Evolutionary conservation across 768 basidiomycete genomes (phyloP).

Genomic region (Tephrocybe sp.): DNA sequence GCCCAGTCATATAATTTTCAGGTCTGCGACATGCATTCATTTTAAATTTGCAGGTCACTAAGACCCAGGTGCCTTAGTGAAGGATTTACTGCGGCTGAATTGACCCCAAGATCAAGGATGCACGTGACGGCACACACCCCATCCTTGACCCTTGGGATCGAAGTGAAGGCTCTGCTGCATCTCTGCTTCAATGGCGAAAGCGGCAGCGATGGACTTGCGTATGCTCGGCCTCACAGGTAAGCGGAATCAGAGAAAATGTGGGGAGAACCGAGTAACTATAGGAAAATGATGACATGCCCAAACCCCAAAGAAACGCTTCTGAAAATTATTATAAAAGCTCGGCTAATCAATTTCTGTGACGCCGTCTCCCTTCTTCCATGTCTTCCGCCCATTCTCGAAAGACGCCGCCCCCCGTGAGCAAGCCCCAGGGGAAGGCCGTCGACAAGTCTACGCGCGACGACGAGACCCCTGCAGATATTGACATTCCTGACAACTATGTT

Average conservation of each 20-base stretch:
- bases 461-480: constrained; percentile 45
- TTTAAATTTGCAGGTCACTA: no score
- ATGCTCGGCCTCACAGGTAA: no score
- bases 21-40: no score
- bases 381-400: constrained; percentile 28
- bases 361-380: constrained; percentile 17
- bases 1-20: no score
- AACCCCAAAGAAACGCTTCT: constrained; percentile 19
- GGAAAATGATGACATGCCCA: constrained; percentile 8
- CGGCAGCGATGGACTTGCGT: no score
- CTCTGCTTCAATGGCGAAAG: no score
- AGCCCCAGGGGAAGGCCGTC: constrained; percentile 4
- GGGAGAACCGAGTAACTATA: constrained; percentile 1
- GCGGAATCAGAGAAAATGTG: neutral
- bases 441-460: constrained; percentile 11
- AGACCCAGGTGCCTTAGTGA: no score
- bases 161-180: no score
- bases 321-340: constrained; percentile 17
- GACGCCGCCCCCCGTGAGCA: constrained; percentile 14
- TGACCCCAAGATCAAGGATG: no score
- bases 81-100: no score
- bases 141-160: no score
- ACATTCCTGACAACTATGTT: constrained; percentile 84
- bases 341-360: constrained; percentile 9
- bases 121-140: no score